Percentiles rank a stretch among this genome's conserved stretches.
These are phyloP conservation scores for Cyberlindnera xishuangbannaensis DNA, from an alignment of 805 yeast genomes.

Conservation along the genomic window DNA sequence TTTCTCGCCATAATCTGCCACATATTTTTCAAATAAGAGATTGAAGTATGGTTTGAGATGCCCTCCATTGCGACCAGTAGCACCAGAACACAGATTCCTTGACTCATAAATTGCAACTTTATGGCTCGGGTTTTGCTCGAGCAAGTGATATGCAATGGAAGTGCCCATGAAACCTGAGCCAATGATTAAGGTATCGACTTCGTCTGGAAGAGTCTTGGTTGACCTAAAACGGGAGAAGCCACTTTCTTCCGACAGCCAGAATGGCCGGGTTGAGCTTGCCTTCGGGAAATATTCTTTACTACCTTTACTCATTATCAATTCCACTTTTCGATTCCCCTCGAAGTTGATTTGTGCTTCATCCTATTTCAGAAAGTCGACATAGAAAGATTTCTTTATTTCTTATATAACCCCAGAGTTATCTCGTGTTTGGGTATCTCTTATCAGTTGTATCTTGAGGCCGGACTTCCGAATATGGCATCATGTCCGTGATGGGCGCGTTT, in stretches of 20 bases:
- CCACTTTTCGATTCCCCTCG: no score
- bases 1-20: conserved; percentile 3
- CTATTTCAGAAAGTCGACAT: no score
- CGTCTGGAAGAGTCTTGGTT: conserved; percentile 25
- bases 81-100: conserved; percentile 33
- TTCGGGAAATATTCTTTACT: neutral
- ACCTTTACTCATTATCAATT: neutral
- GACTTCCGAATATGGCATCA: no score
- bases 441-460: no score
- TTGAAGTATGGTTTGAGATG: conserved; percentile 33
- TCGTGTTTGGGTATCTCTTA: no score
- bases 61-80: conserved; percentile 44
- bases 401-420: no score
- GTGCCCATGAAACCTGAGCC: conserved; percentile 42
- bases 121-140: conserved; percentile 21
- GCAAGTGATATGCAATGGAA: conserved; percentile 31
- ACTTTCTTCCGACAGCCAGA: conserved; percentile 9
- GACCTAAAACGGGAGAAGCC: conserved; percentile 8
- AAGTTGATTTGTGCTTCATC: no score
- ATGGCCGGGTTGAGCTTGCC: neutral
- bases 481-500: no score
- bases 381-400: no score
- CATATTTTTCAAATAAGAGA: conserved; percentile 4
- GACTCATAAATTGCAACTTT: conserved; percentile 34
- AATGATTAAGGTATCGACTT: conserved; percentile 33